Evolutionary conservation across 352 stramenopile genomes (phyloP).

Genomic region (Phytophthora boehmeriae): DNA sequence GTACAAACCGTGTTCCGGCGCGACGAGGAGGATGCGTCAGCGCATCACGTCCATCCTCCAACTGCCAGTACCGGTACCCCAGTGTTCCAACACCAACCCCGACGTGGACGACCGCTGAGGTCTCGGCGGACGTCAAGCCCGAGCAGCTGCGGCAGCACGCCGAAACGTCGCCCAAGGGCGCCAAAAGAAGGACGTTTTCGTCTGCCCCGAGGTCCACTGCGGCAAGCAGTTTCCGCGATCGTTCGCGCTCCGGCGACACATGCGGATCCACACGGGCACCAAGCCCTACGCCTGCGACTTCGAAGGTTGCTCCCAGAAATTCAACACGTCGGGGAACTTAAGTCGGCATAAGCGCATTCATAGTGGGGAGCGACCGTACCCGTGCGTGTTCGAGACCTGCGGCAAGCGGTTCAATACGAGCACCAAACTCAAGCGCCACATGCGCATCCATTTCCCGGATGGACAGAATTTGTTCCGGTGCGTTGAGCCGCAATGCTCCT

Average conservation of each 20-base stretch:
- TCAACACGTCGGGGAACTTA: conserved; percentile 89
- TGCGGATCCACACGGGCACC: conserved; percentile 85
- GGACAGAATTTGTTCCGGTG: conserved; percentile 7
- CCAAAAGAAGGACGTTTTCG: conserved; percentile 27
- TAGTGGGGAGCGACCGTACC: conserved; percentile 82
- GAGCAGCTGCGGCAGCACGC: background rate
- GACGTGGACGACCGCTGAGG: background rate
- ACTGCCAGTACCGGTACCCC: conserved; percentile 16
- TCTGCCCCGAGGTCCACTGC: conserved; percentile 46
- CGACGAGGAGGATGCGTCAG: conserved; percentile 31
- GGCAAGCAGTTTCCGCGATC: conserved; percentile 86
- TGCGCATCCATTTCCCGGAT: conserved; percentile 70
- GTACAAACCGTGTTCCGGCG: conserved; percentile 22
- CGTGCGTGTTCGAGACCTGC: conserved; percentile 65
- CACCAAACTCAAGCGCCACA: conserved; percentile 81
- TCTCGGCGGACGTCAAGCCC: conserved; percentile 11
- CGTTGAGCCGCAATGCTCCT: conserved; percentile 5
- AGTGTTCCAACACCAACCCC: conserved; percentile 11
- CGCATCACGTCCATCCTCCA: conserved; percentile 42
- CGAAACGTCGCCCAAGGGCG: background rate
- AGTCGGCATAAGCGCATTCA: conserved; percentile 90
- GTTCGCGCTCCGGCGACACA: conserved; percentile 82
- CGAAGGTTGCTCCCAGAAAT: conserved; percentile 73
- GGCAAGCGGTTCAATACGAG: conserved; percentile 79
- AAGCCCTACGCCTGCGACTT: conserved; percentile 86